phyloP scores from a whole-genome alignment of 345 rosid genomes.

The Hevea brasiliensis region DNA sequence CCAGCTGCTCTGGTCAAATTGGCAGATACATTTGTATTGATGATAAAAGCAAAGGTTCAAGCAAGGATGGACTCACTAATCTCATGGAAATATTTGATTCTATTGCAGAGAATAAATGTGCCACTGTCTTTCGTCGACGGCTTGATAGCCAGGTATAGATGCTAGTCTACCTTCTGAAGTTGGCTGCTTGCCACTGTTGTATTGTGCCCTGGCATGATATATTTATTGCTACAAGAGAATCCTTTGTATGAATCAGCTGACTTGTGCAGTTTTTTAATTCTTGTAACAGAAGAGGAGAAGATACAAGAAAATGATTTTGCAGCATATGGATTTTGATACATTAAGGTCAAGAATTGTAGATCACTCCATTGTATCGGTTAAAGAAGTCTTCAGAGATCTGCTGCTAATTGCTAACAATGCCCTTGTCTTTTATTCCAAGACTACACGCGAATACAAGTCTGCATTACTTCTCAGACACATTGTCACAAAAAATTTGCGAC shows the following conservation, averaged over 20 bases:
- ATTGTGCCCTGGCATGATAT: neutral
- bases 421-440: constrained; percentile 66
- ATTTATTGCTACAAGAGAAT: neutral
- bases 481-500: constrained; percentile 47
- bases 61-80: constrained; percentile 34
- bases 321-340: constrained; percentile 74
- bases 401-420: constrained; percentile 77
- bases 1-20: constrained; percentile 34
- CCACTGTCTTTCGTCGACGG: constrained; percentile 55
- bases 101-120: constrained; percentile 53
- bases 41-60: constrained; percentile 30
- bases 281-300: constrained; percentile 74
- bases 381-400: constrained; percentile 67
- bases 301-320: constrained; percentile 71
- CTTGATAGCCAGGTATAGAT: constrained; percentile 82
- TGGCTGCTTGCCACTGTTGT: neutral
- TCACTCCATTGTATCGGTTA: constrained; percentile 41
- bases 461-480: constrained; percentile 60
- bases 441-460: constrained; percentile 79
- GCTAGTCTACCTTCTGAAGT: constrained; percentile 7
- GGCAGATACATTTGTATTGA: constrained; percentile 30
- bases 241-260: constrained; percentile 15
- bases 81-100: constrained; percentile 49
- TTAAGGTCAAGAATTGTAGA: constrained; percentile 57
- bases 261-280: constrained; percentile 5